Percentiles rank a stretch among this genome's conserved stretches.
These are phyloP conservation scores for Nymphaea colorata DNA, from an alignment of 164 flowering plant species.

Conservation along the genomic window DNA sequence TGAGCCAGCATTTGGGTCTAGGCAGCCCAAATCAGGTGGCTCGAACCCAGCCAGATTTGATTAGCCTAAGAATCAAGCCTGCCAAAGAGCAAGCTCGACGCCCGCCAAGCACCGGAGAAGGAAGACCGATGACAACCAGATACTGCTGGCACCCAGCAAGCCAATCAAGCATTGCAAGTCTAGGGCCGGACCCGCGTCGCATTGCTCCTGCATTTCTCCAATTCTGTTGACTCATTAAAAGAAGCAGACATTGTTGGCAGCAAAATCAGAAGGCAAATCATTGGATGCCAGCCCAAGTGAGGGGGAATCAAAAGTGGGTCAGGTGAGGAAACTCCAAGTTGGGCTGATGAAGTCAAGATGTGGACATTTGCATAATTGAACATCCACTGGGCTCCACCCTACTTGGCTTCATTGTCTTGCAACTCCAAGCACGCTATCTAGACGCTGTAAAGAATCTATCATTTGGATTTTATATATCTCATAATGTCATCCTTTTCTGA, in stretches of 20 bases:
- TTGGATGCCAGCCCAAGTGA: not conserved
- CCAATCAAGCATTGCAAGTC: too few species aligned
- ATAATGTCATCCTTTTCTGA: too few species aligned
- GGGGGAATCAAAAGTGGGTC: not conserved
- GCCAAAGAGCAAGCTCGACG: too few species aligned
- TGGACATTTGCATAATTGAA: not conserved
- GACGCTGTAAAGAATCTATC: not conserved
- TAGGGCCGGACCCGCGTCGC: too few species aligned
- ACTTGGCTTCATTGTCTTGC: not conserved
- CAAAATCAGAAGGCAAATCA: not conserved
- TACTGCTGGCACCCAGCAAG: too few species aligned
- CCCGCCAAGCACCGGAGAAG: too few species aligned
- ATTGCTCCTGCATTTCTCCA: too few species aligned
- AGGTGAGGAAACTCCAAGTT: not conserved
- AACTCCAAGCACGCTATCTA: not conserved
- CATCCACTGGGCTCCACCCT: not conserved
- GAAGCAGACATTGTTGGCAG: not conserved
- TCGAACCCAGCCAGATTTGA: too few species aligned
- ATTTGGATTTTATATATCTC: not conserved
- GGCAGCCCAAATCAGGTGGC: too few species aligned
- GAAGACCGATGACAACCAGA: too few species aligned
- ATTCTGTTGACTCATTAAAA: not conserved
- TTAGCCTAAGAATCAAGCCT: too few species aligned
- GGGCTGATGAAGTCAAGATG: not conserved
- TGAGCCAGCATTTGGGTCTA: too few species aligned